Conservation (phyloP, 768 basidiomycete species). For the Amanita rubescens region DNA sequence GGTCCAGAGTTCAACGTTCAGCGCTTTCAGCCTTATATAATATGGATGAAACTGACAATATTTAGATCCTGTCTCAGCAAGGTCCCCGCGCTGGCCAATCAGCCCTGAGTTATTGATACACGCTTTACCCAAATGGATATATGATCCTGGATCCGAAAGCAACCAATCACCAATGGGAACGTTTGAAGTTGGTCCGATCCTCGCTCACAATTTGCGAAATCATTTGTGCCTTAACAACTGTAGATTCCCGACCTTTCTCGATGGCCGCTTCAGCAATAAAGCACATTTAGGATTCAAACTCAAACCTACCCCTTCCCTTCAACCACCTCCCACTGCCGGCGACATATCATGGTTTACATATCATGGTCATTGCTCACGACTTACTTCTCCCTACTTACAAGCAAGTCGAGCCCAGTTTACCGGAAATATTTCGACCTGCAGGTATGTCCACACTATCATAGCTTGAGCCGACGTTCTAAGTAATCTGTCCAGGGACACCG, state of each 20-base stretch:
- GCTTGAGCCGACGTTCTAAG: neutral
- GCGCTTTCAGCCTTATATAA: too few relatives aligned
- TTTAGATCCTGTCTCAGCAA: too few relatives aligned
- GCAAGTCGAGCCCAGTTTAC: neutral
- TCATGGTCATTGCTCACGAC: neutral
- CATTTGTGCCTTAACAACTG: neutral
- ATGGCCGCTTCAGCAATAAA: neutral
- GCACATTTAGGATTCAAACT: neutral
- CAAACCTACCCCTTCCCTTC: slow-evolving; percentile 4
- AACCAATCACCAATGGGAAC: slow-evolving; percentile 1
- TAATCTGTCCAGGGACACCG: slow-evolving; percentile 50
- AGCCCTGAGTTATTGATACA: neutral
- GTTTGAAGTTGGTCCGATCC: neutral
- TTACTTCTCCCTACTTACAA: neutral
- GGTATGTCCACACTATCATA: slow-evolving; percentile 20
- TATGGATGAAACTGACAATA: too few relatives aligned
- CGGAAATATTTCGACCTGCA: slow-evolving; percentile 43
- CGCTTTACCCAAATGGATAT: neutral
- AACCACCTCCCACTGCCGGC: neutral
- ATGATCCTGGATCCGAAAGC: neutral
- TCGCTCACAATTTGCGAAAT: neutral
- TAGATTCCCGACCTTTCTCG: neutral
- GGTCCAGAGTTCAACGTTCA: neutral
- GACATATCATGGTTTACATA: neutral
- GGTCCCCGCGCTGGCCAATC: neutral